Evolutionary conservation across 2,329 filamentous ascomycete genomes (phyloP), one percentile per base, ranked within the genome.

Genomic region (Coniella vitis): DNA sequence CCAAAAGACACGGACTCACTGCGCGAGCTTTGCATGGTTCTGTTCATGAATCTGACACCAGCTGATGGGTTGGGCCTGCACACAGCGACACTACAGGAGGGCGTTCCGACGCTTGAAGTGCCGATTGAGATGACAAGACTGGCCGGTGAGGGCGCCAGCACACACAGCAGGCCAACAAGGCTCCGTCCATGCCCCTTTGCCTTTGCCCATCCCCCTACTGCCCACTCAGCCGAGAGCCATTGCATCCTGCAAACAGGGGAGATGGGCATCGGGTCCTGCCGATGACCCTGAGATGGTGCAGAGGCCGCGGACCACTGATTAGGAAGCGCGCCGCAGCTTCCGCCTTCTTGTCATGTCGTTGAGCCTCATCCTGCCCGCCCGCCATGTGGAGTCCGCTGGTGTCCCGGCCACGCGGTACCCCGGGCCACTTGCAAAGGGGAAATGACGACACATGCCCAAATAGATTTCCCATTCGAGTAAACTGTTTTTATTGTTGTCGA

Each of bases 321-420:
- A 14, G 3, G 22, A 29, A 46, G 47, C 5, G 25, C 25, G 25
- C 47, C 47, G 47, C 50, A 47, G 42, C 47, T 20, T 19, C 47
- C 35, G 17, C 31, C 36, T 29, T 31, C 36, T 21, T 35, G 22
- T 32, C 36, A 32, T 22, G 34, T 21, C 35, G 40, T 53, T 53
- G 51, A 53, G 51, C 51, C 51, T 53, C 51, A 53, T 53, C 44
- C 49, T 34, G 38, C 47, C 51, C 48, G 43, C 43, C 41, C 47
- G 46, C 50, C 37, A 47, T 53, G 51, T 53, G 51, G 51, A 53
- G 51, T 53, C 16, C 5, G 25, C 17, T 17, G 32, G 19, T 45
- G 47, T 52, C 48, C 51, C 51, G 45, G 51, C 51, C 49, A 50
- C 51, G 51, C 51, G 51, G 48, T 47, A 53, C 51, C 51, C 51